Evolutionary conservation across 495 filamentous ascomycete species (phyloP).

Genomic region (Penicillium canescens): DNA sequence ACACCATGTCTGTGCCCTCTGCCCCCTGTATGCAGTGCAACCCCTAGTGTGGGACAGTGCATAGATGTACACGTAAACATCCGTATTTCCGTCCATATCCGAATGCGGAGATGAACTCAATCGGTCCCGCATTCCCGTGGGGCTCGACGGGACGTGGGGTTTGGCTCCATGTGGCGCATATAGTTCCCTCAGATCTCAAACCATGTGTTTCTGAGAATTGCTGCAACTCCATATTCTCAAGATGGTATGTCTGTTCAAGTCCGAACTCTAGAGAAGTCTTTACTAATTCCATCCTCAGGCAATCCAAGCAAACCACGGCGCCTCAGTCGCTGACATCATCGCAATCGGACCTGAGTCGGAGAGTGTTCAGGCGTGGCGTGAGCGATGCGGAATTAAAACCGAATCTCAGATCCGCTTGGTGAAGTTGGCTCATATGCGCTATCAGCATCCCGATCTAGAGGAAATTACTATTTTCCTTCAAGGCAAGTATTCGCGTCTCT

Average conservation of each 20-base stretch:
- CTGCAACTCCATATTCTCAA: not conserved
- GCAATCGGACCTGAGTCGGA: constrained; percentile 36
- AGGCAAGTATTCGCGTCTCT: not conserved
- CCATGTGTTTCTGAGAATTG: too few relatives aligned
- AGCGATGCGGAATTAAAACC: constrained; percentile 32
- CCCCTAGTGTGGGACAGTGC: too few relatives aligned
- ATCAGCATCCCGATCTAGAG: constrained; percentile 48
- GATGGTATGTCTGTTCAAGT: not conserved
- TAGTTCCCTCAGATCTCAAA: too few relatives aligned
- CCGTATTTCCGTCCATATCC: too few relatives aligned
- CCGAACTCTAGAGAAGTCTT: not conserved
- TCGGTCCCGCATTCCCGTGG: too few relatives aligned
- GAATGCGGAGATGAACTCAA: too few relatives aligned
- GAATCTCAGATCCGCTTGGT: constrained; percentile 39
- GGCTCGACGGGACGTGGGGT: too few relatives aligned
- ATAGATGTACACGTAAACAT: too few relatives aligned
- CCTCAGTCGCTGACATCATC: constrained; percentile 35
- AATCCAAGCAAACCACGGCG: constrained; percentile 33
- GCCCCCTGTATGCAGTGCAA: too few relatives aligned
- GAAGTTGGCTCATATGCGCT: constrained; percentile 49
- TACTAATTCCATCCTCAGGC: not conserved
- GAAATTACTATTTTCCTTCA: constrained; percentile 42
- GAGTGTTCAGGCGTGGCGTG: constrained; percentile 33
- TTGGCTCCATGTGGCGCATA: too few relatives aligned
- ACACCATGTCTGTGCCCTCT: too few relatives aligned